Conservation (phyloP, 345 rosid genomes). For the Eucalyptus dawsonii region DNA sequence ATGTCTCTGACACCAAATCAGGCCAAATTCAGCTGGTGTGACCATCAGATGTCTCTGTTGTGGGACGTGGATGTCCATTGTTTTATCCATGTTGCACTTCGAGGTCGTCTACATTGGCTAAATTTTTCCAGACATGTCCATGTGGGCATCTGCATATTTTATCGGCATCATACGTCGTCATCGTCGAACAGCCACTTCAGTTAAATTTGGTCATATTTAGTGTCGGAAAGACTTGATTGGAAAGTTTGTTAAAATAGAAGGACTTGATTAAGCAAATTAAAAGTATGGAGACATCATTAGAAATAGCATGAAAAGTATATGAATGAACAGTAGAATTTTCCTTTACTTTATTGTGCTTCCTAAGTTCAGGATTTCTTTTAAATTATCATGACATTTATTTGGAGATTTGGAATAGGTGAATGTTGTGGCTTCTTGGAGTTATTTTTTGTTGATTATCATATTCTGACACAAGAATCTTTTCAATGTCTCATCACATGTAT, state of each 20-base stretch:
- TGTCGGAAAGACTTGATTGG: background rate
- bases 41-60: accelerated
- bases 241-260: background rate
- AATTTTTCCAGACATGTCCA: background rate
- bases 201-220: background rate
- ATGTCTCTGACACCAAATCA: background rate
- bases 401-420: too few species aligned
- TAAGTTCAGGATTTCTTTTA: background rate
- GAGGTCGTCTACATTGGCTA: background rate
- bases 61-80: background rate
- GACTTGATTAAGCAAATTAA: background rate
- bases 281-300: background rate
- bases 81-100: background rate
- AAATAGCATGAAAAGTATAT: background rate
- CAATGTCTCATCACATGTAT: background rate
- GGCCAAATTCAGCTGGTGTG: background rate
- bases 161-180: accelerated
- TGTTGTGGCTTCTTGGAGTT: too few species aligned
- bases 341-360: background rate
- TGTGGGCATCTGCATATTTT: background rate
- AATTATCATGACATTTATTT: too few species aligned
- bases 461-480: too few species aligned
- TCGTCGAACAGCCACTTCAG: accelerated
- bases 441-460: too few species aligned
- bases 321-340: background rate